A percentile compares a stretch with the other conserved stretches of the same genome.
phyloP scores from a whole-genome alignment of 192 early-diverging fungal species.

The Paraglomus occultum region DNA sequence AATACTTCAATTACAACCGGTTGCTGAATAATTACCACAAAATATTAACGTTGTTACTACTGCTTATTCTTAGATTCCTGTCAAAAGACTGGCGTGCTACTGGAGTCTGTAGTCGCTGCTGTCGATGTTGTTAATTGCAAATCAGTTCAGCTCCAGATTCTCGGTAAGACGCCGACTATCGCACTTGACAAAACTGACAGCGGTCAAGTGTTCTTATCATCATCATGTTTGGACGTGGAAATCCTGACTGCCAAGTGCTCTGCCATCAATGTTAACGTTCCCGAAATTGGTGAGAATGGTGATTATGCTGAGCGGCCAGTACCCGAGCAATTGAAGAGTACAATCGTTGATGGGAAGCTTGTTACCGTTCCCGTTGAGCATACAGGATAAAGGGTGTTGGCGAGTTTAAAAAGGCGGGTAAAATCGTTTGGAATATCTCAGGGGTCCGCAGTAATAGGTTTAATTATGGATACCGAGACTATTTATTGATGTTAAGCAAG shows the following conservation, averaged over 20 bases:
- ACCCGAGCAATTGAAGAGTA: conserved; percentile 90
- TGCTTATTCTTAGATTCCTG: conserved; percentile 64
- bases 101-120: conserved; percentile 81
- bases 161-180: conserved; percentile 79
- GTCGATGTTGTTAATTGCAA: conserved; percentile 91
- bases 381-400: conserved; percentile 44
- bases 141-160: conserved; percentile 84
- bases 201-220: conserved; percentile 84
- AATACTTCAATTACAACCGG: background rate
- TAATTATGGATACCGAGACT: too few species aligned
- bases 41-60: background rate
- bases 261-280: conserved; percentile 85
- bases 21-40: background rate
- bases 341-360: conserved; percentile 78
- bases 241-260: conserved; percentile 93
- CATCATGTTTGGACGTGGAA: conserved; percentile 71
- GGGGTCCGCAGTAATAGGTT: too few species aligned
- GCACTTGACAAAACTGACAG: conserved; percentile 93
- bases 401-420: too few species aligned
- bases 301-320: conserved; percentile 84
- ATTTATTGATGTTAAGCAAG: too few species aligned
- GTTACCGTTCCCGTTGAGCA: conserved; percentile 87
- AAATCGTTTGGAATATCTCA: too few species aligned
- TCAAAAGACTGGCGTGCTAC: conserved; percentile 80
- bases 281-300: conserved; percentile 47